Percentiles rank a stretch among this genome's conserved stretches.
Evolutionary conservation across 805 yeast genomes (phyloP).

Genomic region (Dipodascopsis uninucleata): DNA sequence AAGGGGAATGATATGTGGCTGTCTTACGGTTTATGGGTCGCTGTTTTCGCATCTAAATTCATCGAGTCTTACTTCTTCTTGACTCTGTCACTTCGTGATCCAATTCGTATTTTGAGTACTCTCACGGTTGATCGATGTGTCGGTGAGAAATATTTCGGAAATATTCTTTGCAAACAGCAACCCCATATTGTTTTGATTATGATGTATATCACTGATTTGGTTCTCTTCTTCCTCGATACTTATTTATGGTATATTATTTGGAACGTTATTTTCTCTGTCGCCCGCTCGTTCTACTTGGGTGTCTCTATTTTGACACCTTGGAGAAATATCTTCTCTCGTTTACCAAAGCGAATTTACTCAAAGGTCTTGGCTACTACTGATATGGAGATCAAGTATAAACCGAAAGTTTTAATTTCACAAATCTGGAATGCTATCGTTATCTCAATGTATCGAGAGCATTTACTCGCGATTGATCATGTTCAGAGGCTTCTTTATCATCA

Average conservation of each 20-base stretch:
- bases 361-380: slow-evolving; percentile 97
- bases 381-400: slow-evolving; percentile 98
- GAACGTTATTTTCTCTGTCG: slow-evolving; percentile 93
- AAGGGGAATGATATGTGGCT: slow-evolving; percentile 91
- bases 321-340: slow-evolving; percentile 96
- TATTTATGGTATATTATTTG: slow-evolving; percentile 97
- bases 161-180: slow-evolving; percentile 74
- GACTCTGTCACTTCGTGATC: slow-evolving; percentile 86
- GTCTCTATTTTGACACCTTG: slow-evolving; percentile 98
- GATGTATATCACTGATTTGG: slow-evolving; percentile 88
- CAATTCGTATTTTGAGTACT: slow-evolving; percentile 81
- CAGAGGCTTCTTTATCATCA: slow-evolving; percentile 96
- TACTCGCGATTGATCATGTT: slow-evolving; percentile 96
- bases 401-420: slow-evolving; percentile 95
- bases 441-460: slow-evolving; percentile 99
- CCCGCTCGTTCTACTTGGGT: slow-evolving; percentile 98
- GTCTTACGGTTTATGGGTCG: slow-evolving; percentile 86
- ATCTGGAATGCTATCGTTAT: slow-evolving; percentile 99
- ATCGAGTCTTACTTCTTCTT: slow-evolving; percentile 90
- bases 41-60: slow-evolving; percentile 85
- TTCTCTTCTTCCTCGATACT: slow-evolving; percentile 97
- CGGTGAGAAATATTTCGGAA: slow-evolving; percentile 90
- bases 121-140: slow-evolving; percentile 81
- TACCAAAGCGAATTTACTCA: slow-evolving; percentile 98
- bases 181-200: slow-evolving; percentile 85